Base-by-base conservation (phyloP, 345 rosid genomes). In the Citrus cavaleriei region DNA sequence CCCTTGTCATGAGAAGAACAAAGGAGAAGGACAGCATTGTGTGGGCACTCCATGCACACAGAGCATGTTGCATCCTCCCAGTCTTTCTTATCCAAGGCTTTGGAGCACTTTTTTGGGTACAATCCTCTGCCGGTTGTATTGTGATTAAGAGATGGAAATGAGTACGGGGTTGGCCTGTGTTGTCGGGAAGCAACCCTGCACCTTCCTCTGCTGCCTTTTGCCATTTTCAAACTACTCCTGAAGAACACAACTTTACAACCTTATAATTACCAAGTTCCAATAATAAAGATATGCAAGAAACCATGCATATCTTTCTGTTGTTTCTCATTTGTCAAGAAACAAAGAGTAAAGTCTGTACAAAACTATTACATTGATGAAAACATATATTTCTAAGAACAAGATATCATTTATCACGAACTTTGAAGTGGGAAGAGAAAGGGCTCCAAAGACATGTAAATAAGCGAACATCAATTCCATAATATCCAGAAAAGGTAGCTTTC, bases 1-100 rank as follows among this genome's bases (percentile, higher is more conserved):
- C 99, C 99, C 80, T 94, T 96, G 82, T 96, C 97, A 77, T 96
- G 90, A 65, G 99, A 96, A 70, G 99, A 94, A 81, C 99, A 96
- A 57, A 96, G 97, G 57, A 96, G 93, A 82, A 96, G 98, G 83
- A 96, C 99, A 67, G 97, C 98, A 51, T 94, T 94, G 85, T 96
- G 99, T 0, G 99, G 99, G 77, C 86, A 91, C 85, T 96, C 99
- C 95, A 96, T 93, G 86, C 99, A 96, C 71, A 96, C 98, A 16
- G 99, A 91, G 76, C 99, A 96, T 34, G 89, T 90, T 14, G 88
- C 95, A 72, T 88, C 93, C 79, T 89, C 97, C 97, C 97, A 96
- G 73, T 91, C 99, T 79, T 86, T 88, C 86, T 88, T 89, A 57
- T 90, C 93, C 82, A 88, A 63, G 67, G 74, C 80, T 78, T 88